These are phyloP conservation scores for Penicillium arizonense DNA, from an alignment of 495 filamentous ascomycete species.

Conservation along the genomic window DNA sequence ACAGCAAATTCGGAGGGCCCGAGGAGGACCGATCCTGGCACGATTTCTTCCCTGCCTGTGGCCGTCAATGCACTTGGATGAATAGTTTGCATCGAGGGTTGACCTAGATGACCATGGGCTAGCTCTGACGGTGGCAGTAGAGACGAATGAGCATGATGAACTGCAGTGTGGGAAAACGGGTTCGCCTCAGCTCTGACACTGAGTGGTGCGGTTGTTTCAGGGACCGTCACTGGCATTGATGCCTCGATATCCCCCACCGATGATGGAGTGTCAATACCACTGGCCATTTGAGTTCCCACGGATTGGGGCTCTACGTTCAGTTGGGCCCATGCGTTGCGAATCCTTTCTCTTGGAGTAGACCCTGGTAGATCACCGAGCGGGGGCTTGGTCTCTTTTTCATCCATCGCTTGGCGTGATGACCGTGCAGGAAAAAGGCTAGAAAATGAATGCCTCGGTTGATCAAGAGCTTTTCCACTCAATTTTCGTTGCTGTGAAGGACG, in stretches of 20 bases:
- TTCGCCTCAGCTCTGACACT: constrained; percentile 37
- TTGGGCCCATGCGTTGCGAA: constrained; percentile 29
- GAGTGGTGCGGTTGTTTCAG: constrained; percentile 35
- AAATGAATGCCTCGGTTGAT: background rate
- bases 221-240: constrained; percentile 21
- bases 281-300: constrained; percentile 8
- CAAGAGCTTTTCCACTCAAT: background rate
- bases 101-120: constrained; percentile 8
- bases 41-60: constrained; percentile 22
- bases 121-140: constrained; percentile 21
- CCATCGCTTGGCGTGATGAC: constrained; percentile 10
- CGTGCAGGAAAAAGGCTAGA: background rate
- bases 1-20: constrained; percentile 45
- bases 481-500: background rate
- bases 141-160: constrained; percentile 21
- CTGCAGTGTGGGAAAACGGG: constrained; percentile 15
- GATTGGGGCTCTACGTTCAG: constrained; percentile 12
- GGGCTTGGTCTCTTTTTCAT: constrained; percentile 13
- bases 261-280: constrained; percentile 37
- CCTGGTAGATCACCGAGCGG: constrained; percentile 27
- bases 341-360: constrained; percentile 30
- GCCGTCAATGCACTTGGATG: constrained; percentile 43
- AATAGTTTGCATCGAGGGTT: constrained; percentile 35
- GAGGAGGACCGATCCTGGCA: constrained; percentile 40
- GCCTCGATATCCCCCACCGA: constrained; percentile 44